These are phyloP conservation scores for Debaryomyces fabryi DNA, from an alignment of 1,139 yeast genomes.

Conservation along the genomic window DNA sequence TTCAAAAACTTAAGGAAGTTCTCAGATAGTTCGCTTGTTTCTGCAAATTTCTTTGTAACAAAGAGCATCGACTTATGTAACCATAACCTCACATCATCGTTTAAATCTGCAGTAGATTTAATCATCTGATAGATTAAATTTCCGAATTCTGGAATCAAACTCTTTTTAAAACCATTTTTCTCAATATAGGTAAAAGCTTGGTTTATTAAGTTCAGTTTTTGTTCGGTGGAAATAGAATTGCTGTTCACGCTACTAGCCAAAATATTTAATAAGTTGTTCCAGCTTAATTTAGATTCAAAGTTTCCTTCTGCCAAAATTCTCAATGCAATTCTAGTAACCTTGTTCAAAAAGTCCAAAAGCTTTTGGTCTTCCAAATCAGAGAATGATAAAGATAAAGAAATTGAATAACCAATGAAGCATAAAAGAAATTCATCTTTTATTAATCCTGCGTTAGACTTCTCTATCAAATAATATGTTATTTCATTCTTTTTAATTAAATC, in stretches of 20 bases:
- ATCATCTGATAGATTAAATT: constrained; percentile 18
- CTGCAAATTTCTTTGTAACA: constrained; percentile 67
- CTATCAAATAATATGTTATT: constrained; percentile 20
- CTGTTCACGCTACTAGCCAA: constrained; percentile 14
- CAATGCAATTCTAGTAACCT: constrained; percentile 5
- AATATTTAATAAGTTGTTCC: constrained; percentile 20
- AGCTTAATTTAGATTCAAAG: constrained; percentile 10
- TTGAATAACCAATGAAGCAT: constrained; percentile 26
- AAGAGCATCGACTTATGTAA: constrained; percentile 54
- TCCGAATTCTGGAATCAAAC: constrained; percentile 30
- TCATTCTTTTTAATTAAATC: constrained; percentile 11
- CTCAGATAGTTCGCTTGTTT: constrained; percentile 35
- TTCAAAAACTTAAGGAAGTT: constrained; percentile 34
- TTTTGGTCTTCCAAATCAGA: background rate
- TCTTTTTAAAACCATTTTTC: constrained; percentile 21
- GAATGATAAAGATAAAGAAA: constrained; percentile 12
- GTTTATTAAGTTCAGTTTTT: constrained; percentile 3
- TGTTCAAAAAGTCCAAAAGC: constrained; percentile 1
- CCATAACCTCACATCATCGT: constrained; percentile 31
- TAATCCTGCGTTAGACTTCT: constrained; percentile 11
- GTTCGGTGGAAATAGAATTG: constrained; percentile 7
- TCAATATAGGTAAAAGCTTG: constrained; percentile 20
- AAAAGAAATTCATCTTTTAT: constrained; percentile 23
- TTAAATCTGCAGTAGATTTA: constrained; percentile 9
- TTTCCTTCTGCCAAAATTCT: background rate